Evolutionary conservation across 108 stramenopile species (phyloP), one percentile per base, ranked within the genome.

Genomic region (Fragilariopsis cylindrus): DNA sequence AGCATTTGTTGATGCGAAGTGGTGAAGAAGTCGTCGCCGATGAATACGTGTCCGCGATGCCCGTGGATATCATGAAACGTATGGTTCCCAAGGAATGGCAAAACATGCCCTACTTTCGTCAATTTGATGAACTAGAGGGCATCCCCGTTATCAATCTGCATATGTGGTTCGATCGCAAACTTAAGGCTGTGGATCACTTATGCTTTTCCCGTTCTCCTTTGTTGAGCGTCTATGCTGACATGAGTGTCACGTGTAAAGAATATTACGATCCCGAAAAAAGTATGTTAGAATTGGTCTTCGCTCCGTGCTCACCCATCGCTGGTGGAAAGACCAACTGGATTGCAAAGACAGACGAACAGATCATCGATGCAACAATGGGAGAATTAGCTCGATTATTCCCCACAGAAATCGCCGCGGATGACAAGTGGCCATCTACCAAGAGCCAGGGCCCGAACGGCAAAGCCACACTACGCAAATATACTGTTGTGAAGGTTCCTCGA

Each of bases 101-200:
- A 63, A 88, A 81, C 9, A 93, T 98, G 88, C 94, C 97, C 16
- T 98, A 96, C 84, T 98, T 98, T 81, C 87, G 94, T 64, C 96
- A 96, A 70, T 81, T 98, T n/a, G 95, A 98, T 73, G 96, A 97
- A 64, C 88, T 98, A 39, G 95, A 95, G 78, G 97, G 97, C 41
- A 97, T 98, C 44, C 97, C 97, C 13, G 97, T 98, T 12, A 98
- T 98, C 76, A 98, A 98, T 78, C 69, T 98, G 42, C 97, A 98
- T 85, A 90, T 98, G 94, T 98, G 97, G 97, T 98, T 98, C 79
- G 96, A 98, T 78, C 78, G 88, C 70, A 96, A 96, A 75, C 82
- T 98, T 53, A 92, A 92, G 75, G 91, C 88, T 16, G 95, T 98
- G 15, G 97, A 98, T 83, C 96, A 98, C 79, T 79, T 98, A 54